Evolutionary conservation across 495 filamentous ascomycete genomes (phyloP).

Genomic region (Daldinia vernicosa): DNA sequence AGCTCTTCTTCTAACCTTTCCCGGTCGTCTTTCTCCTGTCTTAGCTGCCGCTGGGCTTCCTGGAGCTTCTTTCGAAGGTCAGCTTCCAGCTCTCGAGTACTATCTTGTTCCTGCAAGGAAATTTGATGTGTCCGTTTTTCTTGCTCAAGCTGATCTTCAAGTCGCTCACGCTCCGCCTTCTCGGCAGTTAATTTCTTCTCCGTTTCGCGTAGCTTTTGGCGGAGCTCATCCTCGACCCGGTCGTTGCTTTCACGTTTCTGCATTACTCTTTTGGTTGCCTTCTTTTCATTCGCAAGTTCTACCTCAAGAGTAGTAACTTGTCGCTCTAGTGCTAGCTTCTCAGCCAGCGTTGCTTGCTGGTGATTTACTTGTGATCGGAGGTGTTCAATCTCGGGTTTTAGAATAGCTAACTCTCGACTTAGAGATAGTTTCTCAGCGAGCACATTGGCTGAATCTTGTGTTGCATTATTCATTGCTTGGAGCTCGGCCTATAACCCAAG

Average conservation of each 20-base stretch:
- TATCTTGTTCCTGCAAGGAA: conserved; percentile 37
- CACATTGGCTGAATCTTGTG: conserved; percentile 72
- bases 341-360: conserved; percentile 70
- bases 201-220: conserved; percentile 56
- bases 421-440: conserved; percentile 80
- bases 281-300: conserved; percentile 81
- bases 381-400: conserved; percentile 83
- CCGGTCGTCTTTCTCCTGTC: conserved; percentile 48
- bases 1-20: conserved; percentile 51
- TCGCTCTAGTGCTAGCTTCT: conserved; percentile 79
- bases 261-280: conserved; percentile 67
- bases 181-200: conserved; percentile 63
- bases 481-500: conserved; percentile 68
- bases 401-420: conserved; percentile 70
- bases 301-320: conserved; percentile 78
- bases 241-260: conserved; percentile 58
- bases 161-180: conserved; percentile 53
- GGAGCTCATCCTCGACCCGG: conserved; percentile 56
- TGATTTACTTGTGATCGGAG: conserved; percentile 73
- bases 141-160: conserved; percentile 51
- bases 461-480: conserved; percentile 65
- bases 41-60: conserved; percentile 42
- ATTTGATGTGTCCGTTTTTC: conserved; percentile 40
- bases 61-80: conserved; percentile 48
- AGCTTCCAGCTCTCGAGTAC: conserved; percentile 41